Evolutionary conservation across 2,329 filamentous ascomycete genomes (phyloP), one percentile per base, ranked within the genome.

Genomic region (Leptographium wingfieldii): DNA sequence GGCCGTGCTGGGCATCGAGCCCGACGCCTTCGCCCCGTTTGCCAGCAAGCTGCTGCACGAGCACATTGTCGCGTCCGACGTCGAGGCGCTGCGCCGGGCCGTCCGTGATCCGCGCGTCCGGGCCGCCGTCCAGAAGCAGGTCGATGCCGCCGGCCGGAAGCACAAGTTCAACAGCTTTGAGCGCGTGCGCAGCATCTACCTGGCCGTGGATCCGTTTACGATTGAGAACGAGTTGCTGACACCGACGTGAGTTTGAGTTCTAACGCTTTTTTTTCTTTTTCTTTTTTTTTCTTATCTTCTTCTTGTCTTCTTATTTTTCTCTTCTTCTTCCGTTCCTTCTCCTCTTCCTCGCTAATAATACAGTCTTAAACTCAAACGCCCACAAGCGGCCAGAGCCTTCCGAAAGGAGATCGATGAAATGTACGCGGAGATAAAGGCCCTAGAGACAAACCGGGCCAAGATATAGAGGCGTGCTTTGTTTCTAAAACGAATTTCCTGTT

Each of bases 111-210:
- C 83, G 57, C 85, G 84, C 68, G 83, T 99, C 27, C 80, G 83
- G 65, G 82, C 82, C 68, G 88, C 88, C 2, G 85, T 95, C 60
- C 70, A 95, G 64, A 87, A 86, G 71, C 83, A 94, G 65, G 76
- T 99, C 40, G 88, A 94, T 62, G 81, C 79, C 59, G 87, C 95
- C 61, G 90, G 83, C 52, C 87, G 82, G 76, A 86, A 85, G 74
- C 84, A 88, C 72, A 95, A 94, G 76, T 92, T 99, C 73, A 94
- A 95, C 70, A 89, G 85, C 66, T 97, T 88, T 67, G 94, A 99
- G 79, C 83, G 84, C 64, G 86, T 97, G 55, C 83, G 81, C 70
- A 88, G 86, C 66, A 80, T 87, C 60, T 74, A 86, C 63, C 74
- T 99, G 66, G 85, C 87, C 67, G 67, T 96, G 16, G 94, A 99